phyloP scores from a whole-genome alignment of 495 filamentous ascomycete species.

The Friedmanniomyces simplex region DNA sequence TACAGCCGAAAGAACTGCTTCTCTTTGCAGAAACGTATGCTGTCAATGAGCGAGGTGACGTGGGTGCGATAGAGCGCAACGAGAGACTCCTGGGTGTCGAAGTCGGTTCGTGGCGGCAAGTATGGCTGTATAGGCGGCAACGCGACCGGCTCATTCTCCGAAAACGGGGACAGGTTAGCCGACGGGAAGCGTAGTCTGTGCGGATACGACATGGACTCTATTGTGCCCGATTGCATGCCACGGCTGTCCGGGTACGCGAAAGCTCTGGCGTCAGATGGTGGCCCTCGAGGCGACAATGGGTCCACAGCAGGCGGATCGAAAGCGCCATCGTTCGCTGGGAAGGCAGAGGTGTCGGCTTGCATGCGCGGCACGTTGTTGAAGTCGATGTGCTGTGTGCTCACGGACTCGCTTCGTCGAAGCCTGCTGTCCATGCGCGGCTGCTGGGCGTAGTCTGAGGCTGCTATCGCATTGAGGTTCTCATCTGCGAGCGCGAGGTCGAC shows the following conservation, averaged over 20 bases:
- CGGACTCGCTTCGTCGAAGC: slow-evolving; percentile 20
- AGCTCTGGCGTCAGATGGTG: slow-evolving; percentile 24
- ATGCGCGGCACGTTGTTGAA: slow-evolving; percentile 40
- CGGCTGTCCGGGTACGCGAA: slow-evolving; percentile 30
- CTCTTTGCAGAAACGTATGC: slow-evolving; percentile 88
- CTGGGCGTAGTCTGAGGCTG: not conserved
- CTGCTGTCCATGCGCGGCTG: slow-evolving; percentile 1
- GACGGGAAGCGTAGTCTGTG: slow-evolving; percentile 58
- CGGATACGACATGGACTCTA: slow-evolving; percentile 27
- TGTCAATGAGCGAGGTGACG: slow-evolving; percentile 88
- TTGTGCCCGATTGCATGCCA: slow-evolving; percentile 14
- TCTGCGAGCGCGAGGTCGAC: slow-evolving; percentile 70
- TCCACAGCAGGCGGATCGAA: slow-evolving; percentile 14
- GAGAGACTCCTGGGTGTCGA: slow-evolving; percentile 70
- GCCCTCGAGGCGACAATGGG: slow-evolving; percentile 1
- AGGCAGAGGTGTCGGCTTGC: slow-evolving; percentile 54
- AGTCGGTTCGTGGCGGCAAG: slow-evolving; percentile 65
- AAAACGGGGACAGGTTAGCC: slow-evolving; percentile 35
- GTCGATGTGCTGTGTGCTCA: slow-evolving; percentile 30
- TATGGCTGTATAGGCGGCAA: slow-evolving; percentile 71
- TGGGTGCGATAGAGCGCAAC: slow-evolving; percentile 83
- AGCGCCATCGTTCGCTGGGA: slow-evolving; percentile 39
- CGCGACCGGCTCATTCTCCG: slow-evolving; percentile 51
- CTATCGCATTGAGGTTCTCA: slow-evolving; percentile 30
- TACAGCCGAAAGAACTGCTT: slow-evolving; percentile 93